Base-by-base conservation (phyloP, 345 rosid species). In the Syzygium aromaticum region DNA sequence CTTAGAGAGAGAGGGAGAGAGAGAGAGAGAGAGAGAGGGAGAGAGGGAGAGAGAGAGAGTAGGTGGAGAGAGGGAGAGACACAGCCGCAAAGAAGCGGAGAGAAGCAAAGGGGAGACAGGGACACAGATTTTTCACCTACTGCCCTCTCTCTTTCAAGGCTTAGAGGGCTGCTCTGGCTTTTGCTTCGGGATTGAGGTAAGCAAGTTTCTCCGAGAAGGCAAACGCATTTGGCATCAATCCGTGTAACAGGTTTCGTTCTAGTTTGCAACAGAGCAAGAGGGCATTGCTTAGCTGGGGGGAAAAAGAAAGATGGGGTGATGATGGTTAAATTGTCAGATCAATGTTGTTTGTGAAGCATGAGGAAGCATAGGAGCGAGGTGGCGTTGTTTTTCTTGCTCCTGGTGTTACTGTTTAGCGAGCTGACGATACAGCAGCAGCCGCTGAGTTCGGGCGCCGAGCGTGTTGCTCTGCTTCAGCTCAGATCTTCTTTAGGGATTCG, bases 401-500 rank as follows among this genome's bases (percentile, higher is more conserved):
- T 90, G 86, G 80, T 89, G 61, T 54, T 91, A 84, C 85, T 95
- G 86, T 89, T 92, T 22, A 87, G 96, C 85, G 90, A 91, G 88
- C 90, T 90, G 87, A 84, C 96, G 91, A 92, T 93, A 63, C 91
- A 92, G 95, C 94, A 94, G 87, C 90, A 88, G 91, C 89, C 88
- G 57, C 88, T 91, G 89, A 92, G 89, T 86, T 95, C 96, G 56
- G 54, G 85, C 43, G 52, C 86, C 56, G 98, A 98, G 90, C 84
- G 93, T 51, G 87, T 84, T 3, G 94, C 98, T 90, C 87, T 98
- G 77, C 94, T 98, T 53, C 89, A 86, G 86, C 98, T 98, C 88
- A 94, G 99, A 94, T 96, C 99, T 54, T 91, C 98, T 87, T 90
- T 96, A 87, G 99, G 99, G 89, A 91, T 98, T 86, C 93, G 94